Evolutionary conservation across 345 rosid species (phyloP).

Genomic region (Combretum micranthum): DNA sequence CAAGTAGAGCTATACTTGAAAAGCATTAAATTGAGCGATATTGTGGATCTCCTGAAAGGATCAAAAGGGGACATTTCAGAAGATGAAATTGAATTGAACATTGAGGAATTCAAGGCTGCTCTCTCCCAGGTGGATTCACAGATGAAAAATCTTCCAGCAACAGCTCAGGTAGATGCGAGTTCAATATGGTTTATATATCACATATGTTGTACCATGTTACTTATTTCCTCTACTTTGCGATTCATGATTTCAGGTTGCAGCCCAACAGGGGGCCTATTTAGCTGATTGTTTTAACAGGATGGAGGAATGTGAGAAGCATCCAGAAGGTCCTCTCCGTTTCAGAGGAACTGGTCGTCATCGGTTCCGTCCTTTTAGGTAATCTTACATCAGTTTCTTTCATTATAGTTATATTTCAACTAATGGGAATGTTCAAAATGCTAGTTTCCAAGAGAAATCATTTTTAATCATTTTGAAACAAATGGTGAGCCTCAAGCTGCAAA

Average conservation of each 20-base stretch:
- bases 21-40: slow-evolving; percentile 52
- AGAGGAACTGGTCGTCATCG: slow-evolving; percentile 96
- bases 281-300: slow-evolving; percentile 93
- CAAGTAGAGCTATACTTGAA: slow-evolving; percentile 85
- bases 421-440: too few species aligned
- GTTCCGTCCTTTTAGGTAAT: slow-evolving; percentile 84
- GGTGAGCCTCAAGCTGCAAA: too few species aligned
- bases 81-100: slow-evolving; percentile 57
- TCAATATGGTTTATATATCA: neutral
- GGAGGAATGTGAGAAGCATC: slow-evolving; percentile 75
- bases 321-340: slow-evolving; percentile 92
- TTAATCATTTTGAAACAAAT: too few species aligned
- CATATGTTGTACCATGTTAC: neutral
- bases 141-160: slow-evolving; percentile 93
- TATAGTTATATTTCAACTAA: neutral
- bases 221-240: neutral
- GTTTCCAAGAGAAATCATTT: too few species aligned
- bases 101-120: slow-evolving; percentile 76
- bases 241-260: slow-evolving; percentile 57
- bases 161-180: slow-evolving; percentile 63
- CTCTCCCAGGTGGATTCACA: slow-evolving; percentile 79
- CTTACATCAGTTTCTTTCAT: neutral
- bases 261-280: slow-evolving; percentile 86
- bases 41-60: slow-evolving; percentile 62
- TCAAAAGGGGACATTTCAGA: slow-evolving; percentile 49